Evolutionary conservation across 1,139 yeast species (phyloP), one percentile per base, ranked within the genome.

Genomic region (Yarrowia galli): DNA sequence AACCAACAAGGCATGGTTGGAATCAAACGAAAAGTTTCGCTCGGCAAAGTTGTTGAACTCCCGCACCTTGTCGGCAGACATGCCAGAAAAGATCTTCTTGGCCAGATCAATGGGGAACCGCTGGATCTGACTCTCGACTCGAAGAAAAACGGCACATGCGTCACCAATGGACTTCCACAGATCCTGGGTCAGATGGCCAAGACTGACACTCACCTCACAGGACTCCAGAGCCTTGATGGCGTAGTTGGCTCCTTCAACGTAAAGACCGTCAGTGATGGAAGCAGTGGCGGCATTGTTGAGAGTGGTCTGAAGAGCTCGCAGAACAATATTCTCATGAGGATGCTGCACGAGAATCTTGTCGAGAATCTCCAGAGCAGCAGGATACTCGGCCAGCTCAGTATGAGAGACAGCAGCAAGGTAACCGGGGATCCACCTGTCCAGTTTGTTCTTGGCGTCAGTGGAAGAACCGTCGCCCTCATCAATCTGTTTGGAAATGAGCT

Each of bases 361-460:
- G 48, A 87, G 76, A 1, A 80, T 76, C 1, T 71, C 73, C 43
- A 83, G 76, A n/a, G 88, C 81, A 10, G 79, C 81, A 13, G 80
- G 83, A 74, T 77, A 87, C 61, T 85, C 84, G n/a, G 85, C 84
- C 69, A 85, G 77, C 25, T 80, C 81, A 12, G 84, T 76, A 45
- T 85, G 82, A 1, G 89, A 89, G 36, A 83, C 79, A 0, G 97
- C 96, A 63, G 89, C 79, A 76, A 91, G 82, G 73, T 88, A 91
- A 45, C 81, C 79, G 0, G 91, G 88, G 65, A 85, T 83, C 89
- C 91, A 87, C 8, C 2, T 7, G 13, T 61, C 66, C 1, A 58
- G 64, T 10, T 43, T 20, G 25, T 18, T 20, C 28, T 12, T 7
- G 3, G 36, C 22, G n/a, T 23, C 28, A 15, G 32, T 10, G 9